Base-by-base conservation (phyloP, 805 yeast genomes). In the Nakazawaea wyomingensis region DNA sequence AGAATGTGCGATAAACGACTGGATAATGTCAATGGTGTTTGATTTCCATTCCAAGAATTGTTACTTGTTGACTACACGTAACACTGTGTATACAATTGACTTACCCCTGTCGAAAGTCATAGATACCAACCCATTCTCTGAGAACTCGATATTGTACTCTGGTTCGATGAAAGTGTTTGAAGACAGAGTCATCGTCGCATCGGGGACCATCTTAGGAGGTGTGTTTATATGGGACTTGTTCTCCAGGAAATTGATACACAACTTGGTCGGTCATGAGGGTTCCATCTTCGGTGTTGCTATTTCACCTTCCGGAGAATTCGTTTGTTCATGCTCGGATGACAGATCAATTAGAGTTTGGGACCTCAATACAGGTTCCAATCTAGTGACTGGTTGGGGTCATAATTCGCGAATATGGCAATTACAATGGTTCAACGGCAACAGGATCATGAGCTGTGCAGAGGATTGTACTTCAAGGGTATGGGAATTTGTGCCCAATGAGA, bases 301-400 rank as follows among this genome's bases (percentile, higher is more conserved):
- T 27, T 84, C 86, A 46, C 48, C 57, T 0, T 65, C 71, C 41
- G 86, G 83, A 4, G 57, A 65, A 35, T 69, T 64, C 44, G 63
- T 87, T 6, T 79, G 82, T 1, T 80, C 91, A 38, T 93, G 99
- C 58, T 91, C 98, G 0, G 98, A 93, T 60, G 99, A 91, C 57
- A 71, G 99, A 48, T 85, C 96, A 0, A 79, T 93, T 43, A 82
- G 80, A 45, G 57, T 91, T 5, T 89, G 89, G 82, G 78, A 78
- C 52, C 64, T 82, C 48, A 54, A 54, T 5, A 55, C 74, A 1
- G 91, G 95, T 1, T 52, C 62, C 9, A 61, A 79, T 27, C 51
- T 85, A 31, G 84, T 91, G 1, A 76, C 80, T 21, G 97, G 96
- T 0, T 93, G 97, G 97, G 99, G 98, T 11, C 99, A 93, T 57